A percentile compares a stretch with the other conserved stretches of the same genome.
Evolutionary conservation across 2,329 filamentous ascomycete genomes (phyloP).

Genomic region (Ophiosphaerella korrae): DNA sequence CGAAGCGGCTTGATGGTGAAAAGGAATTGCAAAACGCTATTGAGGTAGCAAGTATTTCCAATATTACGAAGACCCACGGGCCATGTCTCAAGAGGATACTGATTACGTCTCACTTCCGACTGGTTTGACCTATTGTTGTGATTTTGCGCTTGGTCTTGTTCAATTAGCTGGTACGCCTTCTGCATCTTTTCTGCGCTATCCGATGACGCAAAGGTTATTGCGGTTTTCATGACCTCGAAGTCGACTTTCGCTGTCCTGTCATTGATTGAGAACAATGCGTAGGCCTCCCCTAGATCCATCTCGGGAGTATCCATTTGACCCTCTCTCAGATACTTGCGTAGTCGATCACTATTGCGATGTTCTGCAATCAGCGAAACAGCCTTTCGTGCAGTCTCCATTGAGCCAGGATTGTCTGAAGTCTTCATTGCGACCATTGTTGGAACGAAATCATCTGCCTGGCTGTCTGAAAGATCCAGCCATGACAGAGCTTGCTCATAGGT

Average conservation of each 20-base stretch:
- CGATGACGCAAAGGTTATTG: constrained; percentile 48
- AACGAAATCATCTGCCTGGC: constrained; percentile 62
- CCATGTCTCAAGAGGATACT: constrained; percentile 56
- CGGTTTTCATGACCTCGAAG: constrained; percentile 44
- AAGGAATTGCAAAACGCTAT: constrained; percentile 93
- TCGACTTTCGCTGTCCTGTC: constrained; percentile 59
- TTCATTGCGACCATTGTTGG: constrained; percentile 62
- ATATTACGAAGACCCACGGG: constrained; percentile 92
- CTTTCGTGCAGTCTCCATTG: constrained; percentile 57
- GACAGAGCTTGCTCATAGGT: constrained; percentile 68
- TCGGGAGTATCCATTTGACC: constrained; percentile 56
- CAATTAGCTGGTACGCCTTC: constrained; percentile 55
- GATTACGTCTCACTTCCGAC: constrained; percentile 23
- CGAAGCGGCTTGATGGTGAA: constrained; percentile 85
- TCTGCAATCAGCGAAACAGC: constrained; percentile 65
- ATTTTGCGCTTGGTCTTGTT: constrained; percentile 34
- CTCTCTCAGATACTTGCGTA: constrained; percentile 60
- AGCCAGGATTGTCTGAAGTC: constrained; percentile 57
- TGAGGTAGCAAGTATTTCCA: constrained; percentile 97
- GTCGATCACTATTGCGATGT: constrained; percentile 59
- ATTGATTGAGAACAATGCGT: constrained; percentile 50
- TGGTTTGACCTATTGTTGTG: constrained; percentile 21
- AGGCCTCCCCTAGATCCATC: constrained; percentile 57
- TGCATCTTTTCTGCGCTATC: constrained; percentile 53
- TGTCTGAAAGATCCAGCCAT: constrained; percentile 60